phyloP scores from a whole-genome alignment of 2,329 filamentous ascomycete genomes.

The Penicillium concentricum region DNA sequence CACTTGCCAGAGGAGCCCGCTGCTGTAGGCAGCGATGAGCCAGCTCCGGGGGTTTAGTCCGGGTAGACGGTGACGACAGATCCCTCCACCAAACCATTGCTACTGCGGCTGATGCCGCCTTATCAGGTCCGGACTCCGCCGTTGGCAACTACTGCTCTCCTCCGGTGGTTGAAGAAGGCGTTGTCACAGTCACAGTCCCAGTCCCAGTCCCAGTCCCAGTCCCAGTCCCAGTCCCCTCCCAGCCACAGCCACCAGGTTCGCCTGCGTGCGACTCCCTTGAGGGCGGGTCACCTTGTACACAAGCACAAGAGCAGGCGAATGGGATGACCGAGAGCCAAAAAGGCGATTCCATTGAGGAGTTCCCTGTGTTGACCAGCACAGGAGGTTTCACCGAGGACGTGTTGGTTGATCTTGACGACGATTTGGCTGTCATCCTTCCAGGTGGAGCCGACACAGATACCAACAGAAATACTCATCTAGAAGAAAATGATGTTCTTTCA shows the following conservation, averaged over 20 bases:
- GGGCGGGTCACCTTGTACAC: background rate
- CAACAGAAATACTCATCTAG: background rate
- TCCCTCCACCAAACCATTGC: background rate
- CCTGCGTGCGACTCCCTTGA: background rate
- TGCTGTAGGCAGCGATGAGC: background rate
- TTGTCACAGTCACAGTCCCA: background rate
- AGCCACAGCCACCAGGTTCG: background rate
- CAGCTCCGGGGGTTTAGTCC: background rate
- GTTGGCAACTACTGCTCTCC: too few relatives aligned
- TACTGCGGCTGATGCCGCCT: too few relatives aligned
- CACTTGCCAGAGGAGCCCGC: background rate
- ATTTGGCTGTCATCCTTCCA: background rate
- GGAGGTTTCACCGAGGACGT: background rate
- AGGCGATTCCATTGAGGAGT: background rate
- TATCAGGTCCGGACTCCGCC: background rate
- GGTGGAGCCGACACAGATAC: too few relatives aligned
- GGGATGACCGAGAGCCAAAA: background rate
- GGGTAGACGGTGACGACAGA: background rate
- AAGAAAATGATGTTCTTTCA: background rate
- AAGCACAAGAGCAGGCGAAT: background rate
- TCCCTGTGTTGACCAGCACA: too few relatives aligned
- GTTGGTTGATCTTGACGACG: background rate
- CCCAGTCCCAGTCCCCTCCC: background rate
- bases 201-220: too few relatives aligned
- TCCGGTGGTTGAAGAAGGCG: background rate